These are phyloP conservation scores for Bruguiera gymnorhiza DNA, from an alignment of 345 rosid genomes.

Conservation along the genomic window DNA sequence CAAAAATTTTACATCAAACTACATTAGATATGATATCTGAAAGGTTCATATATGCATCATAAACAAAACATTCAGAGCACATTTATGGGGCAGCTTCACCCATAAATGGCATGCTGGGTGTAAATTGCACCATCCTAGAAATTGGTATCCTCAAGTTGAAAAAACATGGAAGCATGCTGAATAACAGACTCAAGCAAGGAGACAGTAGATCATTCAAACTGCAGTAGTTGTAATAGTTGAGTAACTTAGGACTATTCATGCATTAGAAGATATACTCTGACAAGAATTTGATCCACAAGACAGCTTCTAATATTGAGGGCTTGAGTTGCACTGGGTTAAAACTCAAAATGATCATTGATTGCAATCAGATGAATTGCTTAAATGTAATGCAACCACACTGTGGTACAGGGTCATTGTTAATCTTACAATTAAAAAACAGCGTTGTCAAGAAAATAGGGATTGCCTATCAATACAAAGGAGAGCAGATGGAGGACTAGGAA, in stretches of 20 bases:
- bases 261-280: neutral
- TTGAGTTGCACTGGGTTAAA: too few relatives aligned
- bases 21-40: too few relatives aligned
- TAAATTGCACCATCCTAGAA: neutral
- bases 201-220: neutral
- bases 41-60: neutral
- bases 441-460: too few relatives aligned
- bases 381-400: too few relatives aligned
- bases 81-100: neutral
- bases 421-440: too few relatives aligned
- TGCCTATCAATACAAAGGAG: too few relatives aligned
- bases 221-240: neutral
- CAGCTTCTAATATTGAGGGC: too few relatives aligned
- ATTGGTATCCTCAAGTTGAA: neutral
- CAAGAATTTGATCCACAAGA: neutral
- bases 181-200: neutral
- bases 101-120: neutral
- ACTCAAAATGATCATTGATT: too few relatives aligned
- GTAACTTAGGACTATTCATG: neutral
- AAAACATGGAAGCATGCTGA: slow-evolving; percentile 1
- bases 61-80: neutral
- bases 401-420: too few relatives aligned
- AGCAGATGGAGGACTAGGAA: too few relatives aligned
- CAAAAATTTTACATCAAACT: too few relatives aligned
- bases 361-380: too few relatives aligned